phyloP scores from a whole-genome alignment of 257 asterid species.

The Jacaranda mimosifolia region DNA sequence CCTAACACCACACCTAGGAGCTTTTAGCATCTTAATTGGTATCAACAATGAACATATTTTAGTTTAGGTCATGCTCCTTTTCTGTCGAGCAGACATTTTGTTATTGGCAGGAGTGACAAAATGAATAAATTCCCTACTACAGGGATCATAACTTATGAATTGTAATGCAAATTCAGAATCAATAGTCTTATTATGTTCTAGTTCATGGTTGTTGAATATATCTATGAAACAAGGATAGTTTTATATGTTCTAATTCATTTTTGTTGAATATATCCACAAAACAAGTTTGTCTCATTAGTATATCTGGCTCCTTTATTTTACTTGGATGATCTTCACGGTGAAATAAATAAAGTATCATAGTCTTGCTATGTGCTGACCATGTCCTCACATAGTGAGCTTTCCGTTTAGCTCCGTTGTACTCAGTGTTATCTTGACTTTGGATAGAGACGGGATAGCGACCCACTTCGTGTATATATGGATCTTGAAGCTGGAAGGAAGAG shows the following conservation, averaged over 20 bases:
- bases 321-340: neutral
- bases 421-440: constrained; percentile 33
- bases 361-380: constrained; percentile 2
- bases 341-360: neutral
- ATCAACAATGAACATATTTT: neutral
- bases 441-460: constrained; percentile 81
- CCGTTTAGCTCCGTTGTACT: constrained; percentile 5
- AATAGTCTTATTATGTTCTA: neutral
- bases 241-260: neutral
- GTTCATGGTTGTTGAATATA: constrained; percentile 11
- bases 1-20: neutral
- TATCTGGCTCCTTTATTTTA: constrained; percentile 15
- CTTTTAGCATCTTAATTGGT: neutral
- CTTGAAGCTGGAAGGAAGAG: constrained; percentile 93
- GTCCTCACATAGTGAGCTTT: neutral
- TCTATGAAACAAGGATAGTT: neutral
- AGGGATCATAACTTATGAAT: neutral
- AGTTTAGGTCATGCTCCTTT: neutral
- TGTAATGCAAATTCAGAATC: neutral
- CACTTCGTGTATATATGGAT: constrained; percentile 94
- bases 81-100: neutral
- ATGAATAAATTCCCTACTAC: neutral
- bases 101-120: neutral
- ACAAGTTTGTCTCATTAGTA: constrained; percentile 2
- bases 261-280: neutral